phyloP scores from a whole-genome alignment of 441 rosid species.

The Rhodomyrtus psidioides region DNA sequence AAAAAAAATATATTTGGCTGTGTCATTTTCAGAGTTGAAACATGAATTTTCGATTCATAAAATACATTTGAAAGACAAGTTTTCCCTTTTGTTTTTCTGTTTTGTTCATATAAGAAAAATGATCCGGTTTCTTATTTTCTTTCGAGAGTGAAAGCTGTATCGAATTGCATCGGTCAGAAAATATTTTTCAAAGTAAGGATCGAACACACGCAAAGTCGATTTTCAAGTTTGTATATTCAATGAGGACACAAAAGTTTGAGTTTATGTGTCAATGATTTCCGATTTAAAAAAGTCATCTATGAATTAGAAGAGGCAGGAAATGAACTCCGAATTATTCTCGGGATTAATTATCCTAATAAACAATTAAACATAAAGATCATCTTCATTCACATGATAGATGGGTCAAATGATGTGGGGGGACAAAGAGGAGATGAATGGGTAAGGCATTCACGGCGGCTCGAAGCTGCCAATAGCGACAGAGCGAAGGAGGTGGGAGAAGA shows the following conservation, averaged over 20 bases:
- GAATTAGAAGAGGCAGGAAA: neutral
- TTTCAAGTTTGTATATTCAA: neutral
- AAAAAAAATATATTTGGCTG: neutral
- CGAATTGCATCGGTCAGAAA: too few species aligned
- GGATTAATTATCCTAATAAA: too few species aligned
- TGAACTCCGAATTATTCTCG: too few species aligned
- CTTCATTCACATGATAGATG: neutral
- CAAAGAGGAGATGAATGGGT: too few species aligned
- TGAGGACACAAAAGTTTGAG: neutral
- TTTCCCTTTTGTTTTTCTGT: rapidly evolving
- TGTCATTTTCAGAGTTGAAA: neutral
- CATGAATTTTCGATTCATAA: too few species aligned
- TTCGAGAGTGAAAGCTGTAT: neutral
- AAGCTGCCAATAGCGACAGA: too few species aligned
- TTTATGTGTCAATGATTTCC: neutral
- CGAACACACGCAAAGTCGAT: neutral
- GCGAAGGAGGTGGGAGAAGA: too few species aligned
- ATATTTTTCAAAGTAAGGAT: too few species aligned
- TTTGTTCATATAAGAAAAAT: too few species aligned
- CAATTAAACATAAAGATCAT: neutral
- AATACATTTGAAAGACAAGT: neutral
- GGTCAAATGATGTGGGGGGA: too few species aligned
- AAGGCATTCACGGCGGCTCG: too few species aligned
- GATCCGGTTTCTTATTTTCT: neutral
- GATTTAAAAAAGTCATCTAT: neutral